phyloP scores from a whole-genome alignment of 202 grass and related monocot genomes.

The Panicum hallii region DNA sequence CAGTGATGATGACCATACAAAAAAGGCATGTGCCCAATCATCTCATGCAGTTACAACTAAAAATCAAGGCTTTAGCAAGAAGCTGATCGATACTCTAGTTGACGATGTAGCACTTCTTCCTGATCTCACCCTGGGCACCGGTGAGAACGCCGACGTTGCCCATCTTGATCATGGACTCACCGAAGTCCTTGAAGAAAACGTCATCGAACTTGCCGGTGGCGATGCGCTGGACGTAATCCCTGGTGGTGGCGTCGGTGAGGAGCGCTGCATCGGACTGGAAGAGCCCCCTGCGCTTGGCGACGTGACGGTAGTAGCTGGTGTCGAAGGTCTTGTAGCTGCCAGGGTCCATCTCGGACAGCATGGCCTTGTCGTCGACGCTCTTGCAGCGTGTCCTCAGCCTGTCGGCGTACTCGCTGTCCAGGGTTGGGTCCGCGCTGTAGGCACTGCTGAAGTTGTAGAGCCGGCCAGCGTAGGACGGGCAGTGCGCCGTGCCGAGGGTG shows the following conservation, averaged over 20 bases:
- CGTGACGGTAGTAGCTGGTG: conserved; percentile 53
- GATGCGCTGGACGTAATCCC: conserved; percentile 47
- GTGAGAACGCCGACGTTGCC: conserved; percentile 55
- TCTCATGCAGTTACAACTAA: not conserved
- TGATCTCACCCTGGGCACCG: conserved; percentile 49
- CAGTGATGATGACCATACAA: not conserved
- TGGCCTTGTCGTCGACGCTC: conserved; percentile 24
- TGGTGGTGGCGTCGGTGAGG: conserved; percentile 48
- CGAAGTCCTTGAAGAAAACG: conserved; percentile 58
- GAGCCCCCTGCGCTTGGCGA: conserved; percentile 39
- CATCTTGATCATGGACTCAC: conserved; percentile 65
- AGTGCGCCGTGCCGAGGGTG: conserved; percentile 58
- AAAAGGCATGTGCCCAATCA: not conserved
- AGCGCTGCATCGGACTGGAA: conserved; percentile 62
- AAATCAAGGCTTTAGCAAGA: not conserved
- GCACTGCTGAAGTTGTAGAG: conserved; percentile 57
- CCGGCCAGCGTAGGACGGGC: conserved; percentile 41
- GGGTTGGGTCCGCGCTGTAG: conserved; percentile 40
- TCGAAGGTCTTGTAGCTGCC: conserved; percentile 70
- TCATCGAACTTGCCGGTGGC: conserved; percentile 43
- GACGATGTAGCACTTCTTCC: conserved; percentile 46
- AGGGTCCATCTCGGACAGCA: conserved; percentile 57
- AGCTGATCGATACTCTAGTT: not conserved
- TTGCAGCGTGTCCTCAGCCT: conserved; percentile 52
- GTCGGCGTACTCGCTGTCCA: conserved; percentile 54